phyloP scores from a whole-genome alignment of 1,139 yeast species.

The Yamadazyma diddensiae region DNA sequence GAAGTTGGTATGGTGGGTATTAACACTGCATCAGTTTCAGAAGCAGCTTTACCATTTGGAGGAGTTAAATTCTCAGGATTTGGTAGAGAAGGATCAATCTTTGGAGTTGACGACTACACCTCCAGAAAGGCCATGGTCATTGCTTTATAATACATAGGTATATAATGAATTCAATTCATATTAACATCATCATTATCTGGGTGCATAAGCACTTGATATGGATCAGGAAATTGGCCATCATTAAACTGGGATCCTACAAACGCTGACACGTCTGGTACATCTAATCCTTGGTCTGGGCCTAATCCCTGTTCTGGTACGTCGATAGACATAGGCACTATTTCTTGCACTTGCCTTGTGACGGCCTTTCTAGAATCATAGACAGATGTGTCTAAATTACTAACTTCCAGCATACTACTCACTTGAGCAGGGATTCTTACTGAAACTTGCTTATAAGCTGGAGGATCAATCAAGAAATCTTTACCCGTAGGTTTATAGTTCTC shows the following conservation, averaged over 20 bases:
- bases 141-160: conserved; percentile 12
- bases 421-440: conserved; percentile 8
- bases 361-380: too few relatives aligned
- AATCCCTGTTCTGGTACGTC: background rate
- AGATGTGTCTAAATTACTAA: conserved; percentile 21
- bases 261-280: background rate
- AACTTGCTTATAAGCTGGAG: conserved; percentile 5
- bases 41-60: conserved; percentile 47
- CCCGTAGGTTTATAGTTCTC: conserved; percentile 16
- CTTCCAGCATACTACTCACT: conserved; percentile 24
- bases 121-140: conserved; percentile 28
- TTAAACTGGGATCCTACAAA: background rate
- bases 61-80: conserved; percentile 46
- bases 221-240: background rate
- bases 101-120: conserved; percentile 42
- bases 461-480: conserved; percentile 15
- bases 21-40: conserved; percentile 44
- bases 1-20: conserved; percentile 49
- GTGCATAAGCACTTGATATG: conserved; percentile 1
- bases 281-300: background rate
- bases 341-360: too few relatives aligned
- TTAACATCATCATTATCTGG: conserved; percentile 4
- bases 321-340: too few relatives aligned
- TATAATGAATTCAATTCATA: conserved; percentile 2
- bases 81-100: conserved; percentile 48